Evolutionary conservation across 768 basidiomycete species (phyloP), one percentile per base, ranked within the genome.

Genomic region (Artomyces pyxidatus): DNA sequence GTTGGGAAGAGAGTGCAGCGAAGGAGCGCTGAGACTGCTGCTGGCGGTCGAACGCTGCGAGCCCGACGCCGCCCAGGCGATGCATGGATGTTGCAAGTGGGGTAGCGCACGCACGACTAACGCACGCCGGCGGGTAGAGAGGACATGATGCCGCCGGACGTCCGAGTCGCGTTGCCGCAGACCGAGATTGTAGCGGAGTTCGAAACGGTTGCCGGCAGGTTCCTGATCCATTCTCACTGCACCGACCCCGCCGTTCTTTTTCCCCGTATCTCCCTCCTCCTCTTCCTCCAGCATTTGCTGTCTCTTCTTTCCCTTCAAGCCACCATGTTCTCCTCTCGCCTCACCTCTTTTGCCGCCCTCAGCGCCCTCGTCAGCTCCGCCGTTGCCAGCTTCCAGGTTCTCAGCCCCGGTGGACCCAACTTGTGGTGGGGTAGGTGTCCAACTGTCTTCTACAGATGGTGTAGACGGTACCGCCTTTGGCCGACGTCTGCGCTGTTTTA

Each of bases 11-110:
- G 40, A 98, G 83, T 30, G 81, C 72, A 1, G 85, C 80, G 64
- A 88, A 99, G 10, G 86, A 89, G 9, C 79, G 77, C 28, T 85
- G 75, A 8, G 88, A 84, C 58, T 85, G 80, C 49, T 86, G 81
- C 60, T 93, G 88, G n/a, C 88, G 74, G 49, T 92, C 87, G 49
- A 98, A 86, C 9, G 88, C 93, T 3, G 90, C 89, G 16, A 95
- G 71, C 1, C 93, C 93, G 42, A 83, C 88, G 21, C 92, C 90
- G 50, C 88, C 80, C 2, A 77, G 72, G 53, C 88, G 71, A 63
- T 84, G 79, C 85, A 87, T 88, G 6, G 40, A 22, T n/a, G 22
- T 47, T n/a, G n/a, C 29, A 29, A 17, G 21, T n/a, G 12, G 37
- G 16, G 47, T 6, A 40, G 6, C 14, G 19, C 4, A 8, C 4